A percentile compares a stretch with the other conserved stretches of the same genome.
These are phyloP conservation scores for Aspergillus awamori DNA, from an alignment of 2,329 filamentous ascomycete species.

Conservation along the genomic window DNA sequence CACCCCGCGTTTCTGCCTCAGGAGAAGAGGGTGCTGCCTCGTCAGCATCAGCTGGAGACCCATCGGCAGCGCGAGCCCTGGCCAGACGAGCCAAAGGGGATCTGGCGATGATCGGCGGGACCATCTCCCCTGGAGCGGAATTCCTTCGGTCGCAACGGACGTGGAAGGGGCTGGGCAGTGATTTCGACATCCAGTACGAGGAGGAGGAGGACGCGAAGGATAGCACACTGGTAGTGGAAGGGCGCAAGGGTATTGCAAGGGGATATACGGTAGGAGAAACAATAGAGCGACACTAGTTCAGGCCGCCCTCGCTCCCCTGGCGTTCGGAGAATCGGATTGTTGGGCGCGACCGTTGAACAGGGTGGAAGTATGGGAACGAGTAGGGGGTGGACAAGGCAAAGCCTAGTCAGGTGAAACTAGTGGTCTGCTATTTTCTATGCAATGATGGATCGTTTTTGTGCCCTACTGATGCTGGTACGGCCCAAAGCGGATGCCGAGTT, in stretches of 20 bases:
- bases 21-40: conserved; percentile 25
- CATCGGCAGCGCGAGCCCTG: conserved; percentile 53
- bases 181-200: conserved; percentile 68
- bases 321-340: not conserved
- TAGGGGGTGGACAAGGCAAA: not conserved
- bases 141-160: conserved; percentile 79
- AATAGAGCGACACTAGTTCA: conserved; percentile 38
- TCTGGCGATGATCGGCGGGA: conserved; percentile 77
- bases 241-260: conserved; percentile 81
- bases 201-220: conserved; percentile 51
- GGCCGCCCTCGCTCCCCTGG: not conserved
- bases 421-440: not conserved
- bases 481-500: conserved; percentile 1
- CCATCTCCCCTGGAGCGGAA: conserved; percentile 89
- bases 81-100: conserved; percentile 69
- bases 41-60: conserved; percentile 29
- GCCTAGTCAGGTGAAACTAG: not conserved
- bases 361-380: not conserved
- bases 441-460: not conserved
- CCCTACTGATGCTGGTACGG: conserved; percentile 7
- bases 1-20: conserved; percentile 32
- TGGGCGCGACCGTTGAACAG: conserved; percentile 15
- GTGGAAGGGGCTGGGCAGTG: conserved; percentile 89
- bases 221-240: conserved; percentile 76
- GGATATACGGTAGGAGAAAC: conserved; percentile 78